These are phyloP conservation scores for Plasmopara viticola DNA, from an alignment of 352 stramenopile genomes.

Conservation along the genomic window DNA sequence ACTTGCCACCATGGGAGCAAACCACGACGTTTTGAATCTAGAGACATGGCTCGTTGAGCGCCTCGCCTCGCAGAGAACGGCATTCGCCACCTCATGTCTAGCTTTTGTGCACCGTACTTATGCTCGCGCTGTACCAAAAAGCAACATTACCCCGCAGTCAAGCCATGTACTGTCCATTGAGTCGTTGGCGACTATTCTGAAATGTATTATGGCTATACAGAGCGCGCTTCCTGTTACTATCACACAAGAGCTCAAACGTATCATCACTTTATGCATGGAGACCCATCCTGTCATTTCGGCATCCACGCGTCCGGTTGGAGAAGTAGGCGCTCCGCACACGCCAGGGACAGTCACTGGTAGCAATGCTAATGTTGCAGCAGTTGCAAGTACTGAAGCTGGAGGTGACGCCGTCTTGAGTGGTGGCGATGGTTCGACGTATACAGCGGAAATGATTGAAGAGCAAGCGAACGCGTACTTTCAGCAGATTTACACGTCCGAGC, in stretches of 20 bases:
- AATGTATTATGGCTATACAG: slow-evolving; percentile 77
- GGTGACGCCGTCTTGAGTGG: slow-evolving; percentile 15
- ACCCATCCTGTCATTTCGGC: slow-evolving; percentile 74
- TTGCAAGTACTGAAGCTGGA: slow-evolving; percentile 6
- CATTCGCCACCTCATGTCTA: slow-evolving; percentile 78
- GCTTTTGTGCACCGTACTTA: slow-evolving; percentile 85
- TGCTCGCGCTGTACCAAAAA: slow-evolving; percentile 73
- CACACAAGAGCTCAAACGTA: slow-evolving; percentile 71
- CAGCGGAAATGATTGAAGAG: slow-evolving; percentile 96
- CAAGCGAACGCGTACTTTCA: slow-evolving; percentile 98
- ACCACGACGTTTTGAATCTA: slow-evolving; percentile 80
- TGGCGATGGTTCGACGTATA: slow-evolving; percentile 46
- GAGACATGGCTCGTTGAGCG: slow-evolving; percentile 82
- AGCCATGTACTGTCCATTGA: slow-evolving; percentile 79
- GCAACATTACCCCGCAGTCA: slow-evolving; percentile 70
- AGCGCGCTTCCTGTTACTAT: slow-evolving; percentile 60
- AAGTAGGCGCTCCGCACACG: slow-evolving; percentile 20
- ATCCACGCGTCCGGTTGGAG: slow-evolving; percentile 42
- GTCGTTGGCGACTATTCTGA: slow-evolving; percentile 76
- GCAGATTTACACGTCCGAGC: slow-evolving; percentile 98
- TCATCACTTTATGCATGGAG: slow-evolving; percentile 80
- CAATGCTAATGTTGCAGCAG: slow-evolving; percentile 12
- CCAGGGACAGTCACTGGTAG: slow-evolving; percentile 6
- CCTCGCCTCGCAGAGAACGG: slow-evolving; percentile 65
- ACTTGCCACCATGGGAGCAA: slow-evolving; percentile 76